Evolutionary conservation across 1,284 basidiomycete genomes (phyloP), one percentile per base, ranked within the genome.

Genomic region (Tilletia caries): DNA sequence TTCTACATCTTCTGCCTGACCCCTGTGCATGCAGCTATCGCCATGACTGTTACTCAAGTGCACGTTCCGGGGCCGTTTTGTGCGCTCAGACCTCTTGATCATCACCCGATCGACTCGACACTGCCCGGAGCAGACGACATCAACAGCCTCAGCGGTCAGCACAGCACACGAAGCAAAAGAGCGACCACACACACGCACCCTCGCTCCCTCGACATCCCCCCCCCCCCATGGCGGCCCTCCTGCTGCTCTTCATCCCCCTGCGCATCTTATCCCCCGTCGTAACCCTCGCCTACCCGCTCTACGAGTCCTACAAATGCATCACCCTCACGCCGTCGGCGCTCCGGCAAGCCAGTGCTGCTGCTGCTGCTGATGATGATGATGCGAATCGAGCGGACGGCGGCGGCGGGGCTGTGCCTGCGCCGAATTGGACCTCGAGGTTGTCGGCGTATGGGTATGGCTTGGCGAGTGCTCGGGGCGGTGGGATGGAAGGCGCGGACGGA

Each of bases 261-360:
- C 76, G 75, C 34, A 74, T 75, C 13, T 64, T 79, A n/a, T 70
- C 74, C 1, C 73, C 75, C 52, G 65, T 67, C 34, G 71, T 71
- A 3, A 75, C 77, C 20, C 71, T 76, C 41, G 64, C 77, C 70
- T 79, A 77, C 64, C 77, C 77, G 27, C 76, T 79, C 68, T 79
- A 79, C 65, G 73, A 76, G 0, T 75, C 75, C 41, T 79, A 79
- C 75, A 79, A 79, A 68, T 75, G 75, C 58, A 74, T 79, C 37
- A 76, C 76, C 4, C 66, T 68, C 13, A 37, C 72, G 29, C 41
- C 43, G n/a, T 68, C 54, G 32, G 46, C 41, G 10, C 32, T 52
- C 33, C 43, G 46, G 27, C 65, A 65, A 10, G 64, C 32, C 2
- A 66, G 32, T 15, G 37, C 60, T n/a, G 20, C 25, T 64, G 60